phyloP scores from a whole-genome alignment of 768 basidiomycete species.

The Mycena indigotica region DNA sequence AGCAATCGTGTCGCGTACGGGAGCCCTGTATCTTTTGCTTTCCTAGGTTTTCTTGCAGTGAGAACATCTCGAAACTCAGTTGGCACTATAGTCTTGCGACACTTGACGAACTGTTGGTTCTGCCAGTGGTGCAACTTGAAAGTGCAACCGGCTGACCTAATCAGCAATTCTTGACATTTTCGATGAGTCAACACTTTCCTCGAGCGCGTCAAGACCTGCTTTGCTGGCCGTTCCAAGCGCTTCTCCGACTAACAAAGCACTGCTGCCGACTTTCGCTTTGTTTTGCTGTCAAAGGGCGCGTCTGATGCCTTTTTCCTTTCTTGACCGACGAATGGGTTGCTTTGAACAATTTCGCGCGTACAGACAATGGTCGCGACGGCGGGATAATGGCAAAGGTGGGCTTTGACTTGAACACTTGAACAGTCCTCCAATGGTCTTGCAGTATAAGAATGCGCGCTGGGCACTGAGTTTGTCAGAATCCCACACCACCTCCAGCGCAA shows the following conservation, averaged over 20 bases:
- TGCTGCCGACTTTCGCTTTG: background rate
- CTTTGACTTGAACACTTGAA: background rate
- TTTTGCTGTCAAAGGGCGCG: background rate
- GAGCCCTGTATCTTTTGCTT: too few species aligned
- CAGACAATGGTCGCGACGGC: background rate
- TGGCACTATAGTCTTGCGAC: too few species aligned
- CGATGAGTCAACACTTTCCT: too few species aligned
- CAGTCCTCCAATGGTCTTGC: background rate
- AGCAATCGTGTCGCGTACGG: too few species aligned
- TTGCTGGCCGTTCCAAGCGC: background rate
- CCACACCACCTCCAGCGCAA: background rate
- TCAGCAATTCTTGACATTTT: too few species aligned
- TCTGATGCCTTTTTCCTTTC: constrained; percentile 1
- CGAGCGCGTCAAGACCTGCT: too few species aligned
- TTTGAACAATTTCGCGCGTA: background rate
- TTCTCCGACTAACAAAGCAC: background rate
- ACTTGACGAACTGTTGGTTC: too few species aligned
- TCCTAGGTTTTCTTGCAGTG: too few species aligned
- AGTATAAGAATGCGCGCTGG: background rate
- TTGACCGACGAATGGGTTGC: background rate
- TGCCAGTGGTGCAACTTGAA: too few species aligned
- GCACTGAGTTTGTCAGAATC: background rate
- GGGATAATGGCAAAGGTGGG: background rate
- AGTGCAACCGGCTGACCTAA: too few species aligned
- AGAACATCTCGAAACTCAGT: too few species aligned